Base-by-base conservation (phyloP, 1,284 basidiomycete genomes). In the Cryptococcus neoformans region DNA sequence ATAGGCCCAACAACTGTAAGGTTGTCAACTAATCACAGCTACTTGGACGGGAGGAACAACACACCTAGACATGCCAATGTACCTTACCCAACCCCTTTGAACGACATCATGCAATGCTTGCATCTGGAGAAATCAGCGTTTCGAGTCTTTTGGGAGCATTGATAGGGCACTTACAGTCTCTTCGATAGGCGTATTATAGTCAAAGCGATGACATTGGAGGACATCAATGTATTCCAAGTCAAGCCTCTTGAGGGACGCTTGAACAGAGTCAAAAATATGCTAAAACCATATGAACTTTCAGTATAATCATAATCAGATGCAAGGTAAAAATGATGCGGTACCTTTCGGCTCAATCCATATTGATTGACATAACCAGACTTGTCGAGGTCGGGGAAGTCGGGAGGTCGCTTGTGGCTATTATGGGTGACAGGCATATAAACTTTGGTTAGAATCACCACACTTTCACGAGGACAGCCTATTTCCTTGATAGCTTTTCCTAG, bases 401-500 rank as follows among this genome's bases (percentile, higher is more conserved):
- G 56, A 8, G 51, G 42, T 14, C 59, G 53, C 44, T 58, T 57
- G 35, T 44, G 47, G 16, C 45, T 51, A 37, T 53, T 48, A 12
- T 51, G 50, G 7, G 53, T 55, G 28, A 46, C 44, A 14, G 53
- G 49, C 28, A 49, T 49, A 56, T 57, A 68, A 44, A 84, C 85
- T 78, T 91, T 90, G 39, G 88, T 89, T 79, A 91, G 80, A 16
- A 90, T 82, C 11, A 91, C 88, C 34, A 90, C 83, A 62, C 87
- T 85, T 21, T 87, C 85, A 6, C 90, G 84, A 9, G 87, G 87
- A 10, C 55, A 80, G 37, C 85, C 78, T 56, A 84, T 81, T 62
- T 85, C 71, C 68, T 87, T 88, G 76, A 94, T 86, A 0, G 88
- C 90, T 64, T 87, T 87, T 8, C 91, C 90, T 40, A 92, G 81